phyloP scores from a whole-genome alignment of 768 basidiomycete genomes.

The Leucogyrophana mollusca region DNA sequence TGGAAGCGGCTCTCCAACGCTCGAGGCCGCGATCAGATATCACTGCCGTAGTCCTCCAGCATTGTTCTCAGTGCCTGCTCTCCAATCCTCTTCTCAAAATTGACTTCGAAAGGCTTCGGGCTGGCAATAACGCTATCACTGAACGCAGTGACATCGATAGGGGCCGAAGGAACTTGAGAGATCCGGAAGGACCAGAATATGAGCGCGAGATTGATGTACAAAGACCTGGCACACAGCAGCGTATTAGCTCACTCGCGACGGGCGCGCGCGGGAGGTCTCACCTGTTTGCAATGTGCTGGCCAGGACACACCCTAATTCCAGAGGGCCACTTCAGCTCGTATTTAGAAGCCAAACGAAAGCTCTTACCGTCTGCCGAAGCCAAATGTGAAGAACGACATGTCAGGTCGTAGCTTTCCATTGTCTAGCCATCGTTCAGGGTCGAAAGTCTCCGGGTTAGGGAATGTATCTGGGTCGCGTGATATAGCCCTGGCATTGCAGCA shows the following conservation, averaged over 20 bases:
- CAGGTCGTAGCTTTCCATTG: conserved; percentile 40
- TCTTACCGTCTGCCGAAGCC: conserved; percentile 50
- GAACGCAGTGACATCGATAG: conserved; percentile 61
- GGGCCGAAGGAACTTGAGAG: conserved; percentile 41
- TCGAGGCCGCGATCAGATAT: no score
- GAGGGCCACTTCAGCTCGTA: no score
- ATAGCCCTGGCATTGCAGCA: conserved; percentile 21
- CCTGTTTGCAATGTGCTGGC: conserved; percentile 41
- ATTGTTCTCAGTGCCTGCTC: no score
- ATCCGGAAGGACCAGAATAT: conserved; percentile 63
- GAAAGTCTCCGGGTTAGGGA: conserved; percentile 44
- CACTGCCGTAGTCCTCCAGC: no score
- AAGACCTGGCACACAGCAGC: no score
- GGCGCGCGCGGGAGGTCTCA: no score
- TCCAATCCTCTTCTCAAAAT: no score
- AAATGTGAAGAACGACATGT: conserved; percentile 50
- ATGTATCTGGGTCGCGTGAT: conserved; percentile 17
- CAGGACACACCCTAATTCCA: conserved; percentile 51
- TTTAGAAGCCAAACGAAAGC: not conserved
- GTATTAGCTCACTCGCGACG: no score
- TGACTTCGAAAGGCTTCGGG: conserved; percentile 54
- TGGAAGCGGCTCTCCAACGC: no score
- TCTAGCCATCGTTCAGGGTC: conserved; percentile 55
- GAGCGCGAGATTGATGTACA: conserved; percentile 62
- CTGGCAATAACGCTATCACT: conserved; percentile 58